Evolutionary conservation across 371 early-diverging fungal genomes (phyloP).

Genomic region (Mucor circinelloides): DNA sequence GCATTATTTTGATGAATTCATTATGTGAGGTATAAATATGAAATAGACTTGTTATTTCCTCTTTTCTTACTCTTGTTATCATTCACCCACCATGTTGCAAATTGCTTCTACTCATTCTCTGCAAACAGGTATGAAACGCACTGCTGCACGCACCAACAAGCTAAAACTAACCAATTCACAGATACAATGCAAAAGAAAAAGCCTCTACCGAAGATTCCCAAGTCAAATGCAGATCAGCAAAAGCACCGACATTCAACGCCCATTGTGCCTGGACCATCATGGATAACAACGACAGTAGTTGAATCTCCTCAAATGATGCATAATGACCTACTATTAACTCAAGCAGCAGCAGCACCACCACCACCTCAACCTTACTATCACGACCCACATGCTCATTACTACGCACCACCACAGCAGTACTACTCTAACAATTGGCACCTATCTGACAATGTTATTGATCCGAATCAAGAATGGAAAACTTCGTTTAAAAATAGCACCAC

Average conservation of each 20-base stretch:
- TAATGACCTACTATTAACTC: background rate
- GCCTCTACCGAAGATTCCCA: constrained; percentile 14
- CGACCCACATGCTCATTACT: background rate
- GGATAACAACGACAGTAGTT: background rate
- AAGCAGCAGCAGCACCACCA: background rate
- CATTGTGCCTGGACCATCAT: background rate
- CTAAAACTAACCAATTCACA: background rate
- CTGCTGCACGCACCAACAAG: background rate
- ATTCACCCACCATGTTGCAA: background rate
- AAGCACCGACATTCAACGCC: background rate
- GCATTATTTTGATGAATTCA: constrained; percentile 12
- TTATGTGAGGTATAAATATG: background rate
- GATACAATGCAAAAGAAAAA: constrained; percentile 10
- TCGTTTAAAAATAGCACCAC: constrained; percentile 3
- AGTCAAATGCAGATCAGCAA: background rate
- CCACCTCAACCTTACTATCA: background rate
- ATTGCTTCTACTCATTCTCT: background rate
- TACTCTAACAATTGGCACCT: background rate
- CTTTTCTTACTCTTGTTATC: background rate
- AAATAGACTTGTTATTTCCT: background rate
- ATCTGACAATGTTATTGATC: background rate
- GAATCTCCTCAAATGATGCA: background rate
- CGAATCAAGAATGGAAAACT: constrained; percentile 6
- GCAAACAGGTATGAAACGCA: background rate
- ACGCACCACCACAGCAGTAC: background rate